Conservation (phyloP, 1,284 basidiomycete genomes). For the Malassezia obtusa region DNA sequence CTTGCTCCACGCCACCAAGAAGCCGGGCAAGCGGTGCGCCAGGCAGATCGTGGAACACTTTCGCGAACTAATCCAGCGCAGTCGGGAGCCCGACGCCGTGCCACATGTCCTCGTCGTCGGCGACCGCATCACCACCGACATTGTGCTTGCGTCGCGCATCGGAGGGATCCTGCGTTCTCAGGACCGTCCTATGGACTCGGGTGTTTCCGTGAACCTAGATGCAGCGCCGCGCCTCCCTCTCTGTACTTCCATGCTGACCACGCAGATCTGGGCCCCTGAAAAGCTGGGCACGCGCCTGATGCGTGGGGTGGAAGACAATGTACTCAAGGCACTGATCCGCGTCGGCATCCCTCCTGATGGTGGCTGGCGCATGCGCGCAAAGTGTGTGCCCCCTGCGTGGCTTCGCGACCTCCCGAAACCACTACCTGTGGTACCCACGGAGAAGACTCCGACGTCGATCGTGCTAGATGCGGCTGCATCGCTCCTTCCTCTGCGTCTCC, state of each 20-base stretch:
- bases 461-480: background rate
- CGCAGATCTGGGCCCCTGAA: conserved; percentile 41
- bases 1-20: conserved; percentile 64
- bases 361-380: conserved; percentile 4
- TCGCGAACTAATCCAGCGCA: conserved; percentile 27
- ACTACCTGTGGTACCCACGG: background rate
- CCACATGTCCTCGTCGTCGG: conserved; percentile 53
- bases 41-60: conserved; percentile 60
- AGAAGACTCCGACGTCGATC: background rate
- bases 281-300: conserved; percentile 39
- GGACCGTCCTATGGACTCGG: background rate
- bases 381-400: background rate
- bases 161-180: background rate
- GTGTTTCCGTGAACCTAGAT: background rate
- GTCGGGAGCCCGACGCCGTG: conserved; percentile 17
- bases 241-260: conserved; percentile 46
- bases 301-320: conserved; percentile 31
- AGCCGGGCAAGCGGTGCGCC: conserved; percentile 63
- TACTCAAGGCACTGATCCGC: conserved; percentile 20
- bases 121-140: conserved; percentile 81
- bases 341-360: conserved; percentile 26
- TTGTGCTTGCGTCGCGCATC: conserved; percentile 69
- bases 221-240: conserved; percentile 4
- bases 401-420: background rate
- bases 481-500: background rate